Conservation (phyloP, 768 basidiomycete genomes). For the Hericium coralloides region DNA sequence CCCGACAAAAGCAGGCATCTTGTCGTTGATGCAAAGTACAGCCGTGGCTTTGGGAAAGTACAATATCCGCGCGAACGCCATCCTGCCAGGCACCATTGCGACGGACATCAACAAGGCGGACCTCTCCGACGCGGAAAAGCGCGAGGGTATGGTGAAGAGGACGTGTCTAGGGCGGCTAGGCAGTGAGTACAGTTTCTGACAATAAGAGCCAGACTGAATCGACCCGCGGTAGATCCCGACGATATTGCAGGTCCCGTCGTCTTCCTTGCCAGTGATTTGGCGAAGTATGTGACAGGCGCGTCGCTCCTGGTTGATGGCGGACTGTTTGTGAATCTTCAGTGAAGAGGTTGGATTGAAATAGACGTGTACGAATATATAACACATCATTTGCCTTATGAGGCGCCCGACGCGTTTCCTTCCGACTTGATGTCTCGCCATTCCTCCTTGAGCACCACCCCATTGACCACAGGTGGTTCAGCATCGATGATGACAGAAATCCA, state of each 20-base stretch:
- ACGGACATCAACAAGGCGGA: slow-evolving; percentile 77
- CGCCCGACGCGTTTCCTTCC: too few relatives aligned
- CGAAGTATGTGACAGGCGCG: slow-evolving; percentile 61
- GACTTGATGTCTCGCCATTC: too few relatives aligned
- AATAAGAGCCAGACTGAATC: not conserved
- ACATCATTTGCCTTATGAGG: not conserved
- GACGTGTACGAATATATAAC: not conserved
- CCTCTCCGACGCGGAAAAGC: slow-evolving; percentile 47
- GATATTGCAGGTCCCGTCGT: slow-evolving; percentile 70
- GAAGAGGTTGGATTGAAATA: slow-evolving; percentile 9
- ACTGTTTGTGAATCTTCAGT: slow-evolving; percentile 67
- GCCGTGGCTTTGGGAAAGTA: slow-evolving; percentile 72
- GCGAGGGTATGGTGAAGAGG: slow-evolving; percentile 53
- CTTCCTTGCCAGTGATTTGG: slow-evolving; percentile 64
- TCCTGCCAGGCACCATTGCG: slow-evolving; percentile 70
- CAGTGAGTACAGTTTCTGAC: slow-evolving; percentile 24
- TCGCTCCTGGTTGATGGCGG: slow-evolving; percentile 66
- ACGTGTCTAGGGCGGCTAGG: slow-evolving; percentile 63
- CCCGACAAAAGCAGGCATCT: slow-evolving; percentile 72
- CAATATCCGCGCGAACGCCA: slow-evolving; percentile 62
- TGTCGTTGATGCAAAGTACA: slow-evolving; percentile 73
- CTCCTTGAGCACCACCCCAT: slow-evolving; percentile 23
- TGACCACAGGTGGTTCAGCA: slow-evolving; percentile 42
- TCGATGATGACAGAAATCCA: slow-evolving; percentile 47
- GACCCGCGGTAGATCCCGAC: slow-evolving; percentile 37